Evolutionary conservation across 129 eudicot genomes (phyloP).

Genomic region (Helianthus tuberosus): DNA sequence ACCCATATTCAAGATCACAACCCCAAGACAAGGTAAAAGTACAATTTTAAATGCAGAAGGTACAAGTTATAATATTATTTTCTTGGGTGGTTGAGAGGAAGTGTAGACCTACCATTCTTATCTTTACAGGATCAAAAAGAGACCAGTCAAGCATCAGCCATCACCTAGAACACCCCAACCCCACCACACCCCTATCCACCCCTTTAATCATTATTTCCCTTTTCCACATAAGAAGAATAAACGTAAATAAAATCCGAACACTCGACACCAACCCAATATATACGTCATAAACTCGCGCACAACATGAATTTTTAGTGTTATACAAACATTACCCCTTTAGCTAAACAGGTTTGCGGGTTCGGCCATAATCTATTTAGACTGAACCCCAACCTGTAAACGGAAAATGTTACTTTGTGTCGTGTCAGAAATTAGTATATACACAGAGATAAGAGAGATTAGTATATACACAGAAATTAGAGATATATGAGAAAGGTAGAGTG

Average conservation of each 20-base stretch:
- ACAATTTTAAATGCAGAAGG: conserved; percentile 20
- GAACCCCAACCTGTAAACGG: too few species aligned
- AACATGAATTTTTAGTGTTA: too few species aligned
- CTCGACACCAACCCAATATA: too few species aligned
- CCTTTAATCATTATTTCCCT: conserved; percentile 38
- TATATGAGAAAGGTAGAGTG: too few species aligned
- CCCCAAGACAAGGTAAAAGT: conserved; percentile 9
- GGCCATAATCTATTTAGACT: too few species aligned
- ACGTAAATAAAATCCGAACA: background rate
- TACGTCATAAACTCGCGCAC: too few species aligned
- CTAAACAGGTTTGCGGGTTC: too few species aligned
- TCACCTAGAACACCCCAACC: conserved; percentile 15
- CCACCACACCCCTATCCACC: conserved; percentile 30
- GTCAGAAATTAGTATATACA: too few species aligned
- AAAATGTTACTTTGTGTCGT: too few species aligned
- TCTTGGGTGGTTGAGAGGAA: conserved; percentile 20
- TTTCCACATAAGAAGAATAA: conserved; percentile 28
- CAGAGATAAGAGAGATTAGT: too few species aligned
- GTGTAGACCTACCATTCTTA: conserved; percentile 34
- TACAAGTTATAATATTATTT: conserved; percentile 21
- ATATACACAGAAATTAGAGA: too few species aligned
- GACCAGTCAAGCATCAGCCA: conserved; percentile 29
- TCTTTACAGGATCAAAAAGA: conserved; percentile 28
- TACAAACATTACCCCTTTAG: too few species aligned
- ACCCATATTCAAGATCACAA: conserved; percentile 3